Percentiles rank a stretch among this genome's conserved stretches.
These are phyloP conservation scores for Dalechampia spathulata DNA, from an alignment of 441 rosid species.

Conservation along the genomic window DNA sequence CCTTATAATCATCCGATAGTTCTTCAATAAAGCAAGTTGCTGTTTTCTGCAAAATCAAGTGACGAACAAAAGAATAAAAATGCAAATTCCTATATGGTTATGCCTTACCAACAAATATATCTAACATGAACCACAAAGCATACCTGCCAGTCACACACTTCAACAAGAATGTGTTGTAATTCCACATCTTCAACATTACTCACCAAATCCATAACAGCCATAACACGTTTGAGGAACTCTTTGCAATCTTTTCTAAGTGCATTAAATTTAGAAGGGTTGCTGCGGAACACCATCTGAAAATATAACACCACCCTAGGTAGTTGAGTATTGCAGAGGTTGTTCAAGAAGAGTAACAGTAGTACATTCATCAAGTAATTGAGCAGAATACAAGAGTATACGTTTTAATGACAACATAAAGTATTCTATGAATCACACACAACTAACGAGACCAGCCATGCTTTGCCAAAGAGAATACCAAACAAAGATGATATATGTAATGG, in stretches of 20 bases:
- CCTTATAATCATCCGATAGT: constrained; percentile 57
- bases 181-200: constrained; percentile 35
- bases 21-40: constrained; percentile 59
- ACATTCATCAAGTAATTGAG: not conserved
- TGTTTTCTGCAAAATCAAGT: constrained; percentile 52
- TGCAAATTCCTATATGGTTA: not conserved
- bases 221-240: constrained; percentile 50
- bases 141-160: constrained; percentile 88
- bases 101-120: constrained; percentile 1
- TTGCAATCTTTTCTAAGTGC: constrained; percentile 55
- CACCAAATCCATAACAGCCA: constrained; percentile 35
- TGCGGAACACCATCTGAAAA: constrained; percentile 80
- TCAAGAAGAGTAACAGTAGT: constrained; percentile 1
- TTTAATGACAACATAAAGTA: not conserved
- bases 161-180: constrained; percentile 43
- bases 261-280: constrained; percentile 60
- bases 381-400: not conserved
- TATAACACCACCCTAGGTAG: constrained; percentile 6
- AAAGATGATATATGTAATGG: too few species aligned
- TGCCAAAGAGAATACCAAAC: not conserved
- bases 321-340: not conserved
- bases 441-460: not conserved
- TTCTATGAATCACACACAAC: not conserved
- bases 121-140: constrained; percentile 1
- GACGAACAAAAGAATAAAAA: constrained; percentile 9